A percentile compares a stretch with the other conserved stretches of the same genome.
These are phyloP conservation scores for Fusarium sp. DNA, from an alignment of 2,329 filamentous ascomycete genomes.

Conservation along the genomic window DNA sequence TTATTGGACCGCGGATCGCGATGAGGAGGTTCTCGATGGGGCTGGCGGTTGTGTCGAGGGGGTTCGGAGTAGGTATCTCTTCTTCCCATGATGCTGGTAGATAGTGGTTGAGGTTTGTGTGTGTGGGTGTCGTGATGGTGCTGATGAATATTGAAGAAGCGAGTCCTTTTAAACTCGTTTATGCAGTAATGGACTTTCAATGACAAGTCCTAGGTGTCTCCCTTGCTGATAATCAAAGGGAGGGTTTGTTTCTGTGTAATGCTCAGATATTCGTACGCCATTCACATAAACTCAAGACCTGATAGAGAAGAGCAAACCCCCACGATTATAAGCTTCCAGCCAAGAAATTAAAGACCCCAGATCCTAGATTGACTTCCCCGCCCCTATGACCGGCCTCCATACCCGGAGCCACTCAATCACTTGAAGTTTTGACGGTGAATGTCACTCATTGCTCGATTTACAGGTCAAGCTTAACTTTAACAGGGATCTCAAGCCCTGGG, in stretches of 20 bases:
- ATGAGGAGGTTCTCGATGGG: conserved; percentile 15
- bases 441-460: conserved; percentile 18
- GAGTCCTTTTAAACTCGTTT: neutral
- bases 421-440: neutral
- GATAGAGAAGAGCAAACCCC: conserved; percentile 5
- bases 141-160: neutral
- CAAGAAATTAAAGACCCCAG: neutral
- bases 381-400: conserved; percentile 16
- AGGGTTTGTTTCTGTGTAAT: neutral
- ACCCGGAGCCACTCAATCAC: conserved; percentile 14
- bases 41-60: conserved; percentile 21
- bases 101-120: neutral
- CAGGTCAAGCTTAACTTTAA: conserved; percentile 18
- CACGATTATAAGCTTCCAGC: conserved; percentile 25
- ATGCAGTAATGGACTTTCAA: neutral
- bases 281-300: neutral
- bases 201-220: neutral
- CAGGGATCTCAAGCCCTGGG: conserved; percentile 23
- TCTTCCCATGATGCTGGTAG: conserved; percentile 33
- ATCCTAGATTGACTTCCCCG: conserved; percentile 7
- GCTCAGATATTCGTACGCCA: neutral
- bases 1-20: conserved; percentile 52
- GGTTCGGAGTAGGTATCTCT: conserved; percentile 35
- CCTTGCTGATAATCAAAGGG: neutral
- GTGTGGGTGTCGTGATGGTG: neutral